phyloP scores from a whole-genome alignment of 441 rosid genomes.

The Corymbia calophylla region DNA sequence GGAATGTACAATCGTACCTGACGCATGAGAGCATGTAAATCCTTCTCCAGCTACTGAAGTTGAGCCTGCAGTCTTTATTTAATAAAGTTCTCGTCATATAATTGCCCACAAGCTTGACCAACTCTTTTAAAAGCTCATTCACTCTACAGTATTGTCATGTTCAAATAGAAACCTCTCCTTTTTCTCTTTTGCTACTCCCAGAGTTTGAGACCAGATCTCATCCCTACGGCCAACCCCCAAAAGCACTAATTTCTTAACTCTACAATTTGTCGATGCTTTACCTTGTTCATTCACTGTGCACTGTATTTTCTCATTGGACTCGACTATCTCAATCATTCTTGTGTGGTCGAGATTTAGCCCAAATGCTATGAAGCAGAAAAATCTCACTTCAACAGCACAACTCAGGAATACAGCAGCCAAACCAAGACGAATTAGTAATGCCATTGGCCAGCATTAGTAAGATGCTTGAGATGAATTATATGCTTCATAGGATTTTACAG shows the following conservation, averaged over 20 bases:
- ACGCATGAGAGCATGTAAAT: neutral
- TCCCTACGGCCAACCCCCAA: too few relatives aligned
- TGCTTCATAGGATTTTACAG: neutral
- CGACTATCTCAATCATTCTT: neutral
- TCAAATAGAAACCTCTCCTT: neutral
- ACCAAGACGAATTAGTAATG: neutral
- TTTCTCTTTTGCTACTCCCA: neutral
- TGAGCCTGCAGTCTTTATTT: neutral
- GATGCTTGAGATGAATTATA: neutral
- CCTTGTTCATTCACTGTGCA: too few relatives aligned
- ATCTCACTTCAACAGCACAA: neutral
- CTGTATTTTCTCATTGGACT: neutral
- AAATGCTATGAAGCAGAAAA: neutral
- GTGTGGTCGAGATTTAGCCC: neutral
- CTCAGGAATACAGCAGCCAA: neutral
- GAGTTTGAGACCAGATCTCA: neutral
- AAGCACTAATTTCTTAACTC: too few relatives aligned
- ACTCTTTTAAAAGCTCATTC: neutral
- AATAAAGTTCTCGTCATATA: neutral
- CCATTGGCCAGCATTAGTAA: neutral
- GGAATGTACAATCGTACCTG: neutral
- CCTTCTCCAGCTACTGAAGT: neutral
- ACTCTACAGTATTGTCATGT: neutral
- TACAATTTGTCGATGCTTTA: too few relatives aligned
- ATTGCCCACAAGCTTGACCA: neutral